Evolutionary conservation across 768 basidiomycete genomes (phyloP).

Genomic region (Tulasnella sp.): DNA sequence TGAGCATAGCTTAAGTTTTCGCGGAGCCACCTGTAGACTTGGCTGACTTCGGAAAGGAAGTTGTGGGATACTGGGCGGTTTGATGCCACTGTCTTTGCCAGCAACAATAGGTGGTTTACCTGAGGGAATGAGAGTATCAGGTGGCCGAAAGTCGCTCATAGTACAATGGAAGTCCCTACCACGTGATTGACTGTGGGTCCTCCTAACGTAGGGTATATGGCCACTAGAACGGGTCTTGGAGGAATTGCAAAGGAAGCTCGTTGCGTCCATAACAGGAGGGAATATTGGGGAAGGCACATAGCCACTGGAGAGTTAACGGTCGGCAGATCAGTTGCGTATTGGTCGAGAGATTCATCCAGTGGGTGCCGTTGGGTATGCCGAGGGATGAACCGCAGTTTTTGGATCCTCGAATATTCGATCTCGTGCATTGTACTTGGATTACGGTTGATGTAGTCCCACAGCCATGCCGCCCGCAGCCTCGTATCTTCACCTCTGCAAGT

Average conservation of each 20-base stretch:
- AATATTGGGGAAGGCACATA: background rate
- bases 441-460: background rate
- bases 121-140: background rate
- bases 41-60: background rate
- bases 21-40: background rate
- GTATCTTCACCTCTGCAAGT: background rate
- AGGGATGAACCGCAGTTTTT: conserved; percentile 8
- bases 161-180: background rate
- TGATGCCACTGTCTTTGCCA: background rate
- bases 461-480: background rate
- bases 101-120: background rate
- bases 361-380: background rate
- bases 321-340: background rate
- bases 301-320: background rate
- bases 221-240: background rate
- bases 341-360: background rate
- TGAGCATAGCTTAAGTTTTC: background rate
- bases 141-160: background rate
- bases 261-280: conserved; percentile 14
- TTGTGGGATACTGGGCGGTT: background rate
- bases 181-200: conserved; percentile 8
- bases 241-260: background rate
- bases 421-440: background rate
- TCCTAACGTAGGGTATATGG: background rate
- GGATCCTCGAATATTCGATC: background rate